Evolutionary conservation across 805 yeast genomes (phyloP), one percentile per base, ranked within the genome.

Genomic region (Candida quercuum): DNA sequence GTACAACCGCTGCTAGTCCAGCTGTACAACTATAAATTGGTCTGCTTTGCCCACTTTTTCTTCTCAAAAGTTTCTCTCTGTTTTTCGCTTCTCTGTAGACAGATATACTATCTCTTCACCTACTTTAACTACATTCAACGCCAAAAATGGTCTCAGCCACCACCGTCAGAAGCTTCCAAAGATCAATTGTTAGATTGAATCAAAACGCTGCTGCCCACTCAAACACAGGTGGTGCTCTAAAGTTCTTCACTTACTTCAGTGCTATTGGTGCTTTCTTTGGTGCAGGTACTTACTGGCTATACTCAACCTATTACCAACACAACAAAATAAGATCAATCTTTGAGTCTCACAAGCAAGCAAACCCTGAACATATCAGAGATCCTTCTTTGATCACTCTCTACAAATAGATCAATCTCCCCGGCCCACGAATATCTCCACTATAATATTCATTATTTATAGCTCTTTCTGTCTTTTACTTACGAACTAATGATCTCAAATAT

Each of bases 321-420:
- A 52, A 54, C 43, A 51, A 50, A 37, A 54, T 54, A 21, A 43
- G 48, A 23, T 33, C 46, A 35, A 53, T 53, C 35, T 54, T 53
- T 33, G 39, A 37, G 21, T 27, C 45, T 16, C 23, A 34, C 5
- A 33, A 35, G 33, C 26, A 28, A 31, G 42, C n/a, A 17, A 32
- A 10, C 39, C 49, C 14, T 38, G 35, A 31, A 47, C 42, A 26
- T 40, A 41, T 28, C 37, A 41, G 22, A 38, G 39, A 37, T 33
- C 6, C 10, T 5, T 17, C 15, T 12, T 21, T 25, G 13, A 33
- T 18, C n/a, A 22, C 21, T 13, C 16, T 33, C 13, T 33, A 23
- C 14, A 25, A 33, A 19, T 29, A 13, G 20, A 16, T 29, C 15
- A 6, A 12, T 25, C n/a, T 7, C n/a, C n/a, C 28, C 6, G 6